phyloP scores from a whole-genome alignment of 352 stramenopile genomes.

The Pythium scleroteichum region DNA sequence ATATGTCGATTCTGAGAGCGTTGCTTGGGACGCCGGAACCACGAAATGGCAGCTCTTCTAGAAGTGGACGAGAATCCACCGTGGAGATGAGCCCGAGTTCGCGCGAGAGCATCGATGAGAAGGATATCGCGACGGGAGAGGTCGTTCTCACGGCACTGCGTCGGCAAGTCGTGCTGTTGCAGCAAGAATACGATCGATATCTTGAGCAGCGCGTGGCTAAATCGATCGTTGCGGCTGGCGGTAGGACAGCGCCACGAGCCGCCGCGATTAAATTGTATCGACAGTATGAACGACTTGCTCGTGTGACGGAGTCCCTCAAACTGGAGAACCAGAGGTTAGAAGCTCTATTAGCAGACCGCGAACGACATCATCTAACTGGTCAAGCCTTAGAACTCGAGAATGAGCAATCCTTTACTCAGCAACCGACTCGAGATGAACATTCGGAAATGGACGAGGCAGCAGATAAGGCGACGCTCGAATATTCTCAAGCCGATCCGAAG shows the following conservation, averaged over 20 bases:
- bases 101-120: background rate
- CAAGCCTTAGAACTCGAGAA: too few relatives aligned
- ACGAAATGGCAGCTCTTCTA: too few relatives aligned
- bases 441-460: too few relatives aligned
- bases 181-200: slow-evolving; percentile 17
- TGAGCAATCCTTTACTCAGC: too few relatives aligned
- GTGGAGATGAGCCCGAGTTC: too few relatives aligned
- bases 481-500: too few relatives aligned
- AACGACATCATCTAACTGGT: too few relatives aligned
- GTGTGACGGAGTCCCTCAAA: slow-evolving; percentile 10
- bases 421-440: too few relatives aligned
- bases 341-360: background rate
- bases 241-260: slow-evolving; percentile 7
- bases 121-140: background rate
- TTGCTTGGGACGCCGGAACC: slow-evolving; percentile 7
- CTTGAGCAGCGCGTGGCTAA: slow-evolving; percentile 16
- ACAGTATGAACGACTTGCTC: slow-evolving; percentile 17
- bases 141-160: background rate
- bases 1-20: slow-evolving; percentile 10
- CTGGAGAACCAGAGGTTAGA: slow-evolving; percentile 13
- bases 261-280: slow-evolving; percentile 23
- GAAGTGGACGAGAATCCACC: too few relatives aligned
- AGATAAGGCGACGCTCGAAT: too few relatives aligned
- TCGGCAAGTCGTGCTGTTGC: slow-evolving; percentile 16
- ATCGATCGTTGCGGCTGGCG: slow-evolving; percentile 11